Conservation (phyloP, 768 basidiomycete genomes). For the Hericium coralloides region DNA sequence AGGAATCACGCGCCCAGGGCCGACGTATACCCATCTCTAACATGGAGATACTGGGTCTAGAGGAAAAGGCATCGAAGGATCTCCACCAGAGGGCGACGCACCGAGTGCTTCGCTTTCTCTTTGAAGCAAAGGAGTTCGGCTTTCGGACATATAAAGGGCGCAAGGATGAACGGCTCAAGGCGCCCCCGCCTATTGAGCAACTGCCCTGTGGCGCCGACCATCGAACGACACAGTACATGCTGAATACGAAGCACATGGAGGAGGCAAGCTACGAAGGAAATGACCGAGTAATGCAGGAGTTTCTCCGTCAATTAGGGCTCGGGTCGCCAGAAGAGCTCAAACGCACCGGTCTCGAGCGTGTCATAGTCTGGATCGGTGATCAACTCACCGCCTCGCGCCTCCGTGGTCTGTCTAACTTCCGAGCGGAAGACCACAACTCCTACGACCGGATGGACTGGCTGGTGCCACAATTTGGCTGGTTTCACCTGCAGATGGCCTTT, state of each 20-base stretch:
- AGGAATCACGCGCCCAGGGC: not conserved
- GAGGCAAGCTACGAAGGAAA: slow-evolving; percentile 35
- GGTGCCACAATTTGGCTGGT: slow-evolving; percentile 1
- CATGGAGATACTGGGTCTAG: not conserved
- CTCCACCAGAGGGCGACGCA: not conserved
- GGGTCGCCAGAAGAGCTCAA: slow-evolving; percentile 15
- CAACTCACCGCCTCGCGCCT: slow-evolving; percentile 12
- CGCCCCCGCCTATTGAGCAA: slow-evolving; percentile 16
- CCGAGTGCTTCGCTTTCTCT: not conserved
- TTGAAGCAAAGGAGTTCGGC: not conserved
- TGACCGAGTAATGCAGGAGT: slow-evolving; percentile 22
- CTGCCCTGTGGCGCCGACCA: slow-evolving; percentile 22
- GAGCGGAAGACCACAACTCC: slow-evolving; percentile 9
- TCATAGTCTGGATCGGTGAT: slow-evolving; percentile 25
- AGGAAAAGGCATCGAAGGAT: not conserved
- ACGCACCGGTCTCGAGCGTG: not conserved
- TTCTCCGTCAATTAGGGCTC: slow-evolving; percentile 22
- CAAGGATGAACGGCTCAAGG: slow-evolving; percentile 11
- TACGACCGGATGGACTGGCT: slow-evolving; percentile 13
- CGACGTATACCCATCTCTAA: not conserved
- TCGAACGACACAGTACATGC: slow-evolving; percentile 25
- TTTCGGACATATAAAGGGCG: slow-evolving; percentile 15
- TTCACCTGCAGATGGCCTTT: not conserved
- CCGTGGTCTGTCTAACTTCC: slow-evolving; percentile 9
- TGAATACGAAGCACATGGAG: slow-evolving; percentile 26